Evolutionary conservation across 2,329 filamentous ascomycete genomes (phyloP).

Genomic region (Neocucurbitaria cava): DNA sequence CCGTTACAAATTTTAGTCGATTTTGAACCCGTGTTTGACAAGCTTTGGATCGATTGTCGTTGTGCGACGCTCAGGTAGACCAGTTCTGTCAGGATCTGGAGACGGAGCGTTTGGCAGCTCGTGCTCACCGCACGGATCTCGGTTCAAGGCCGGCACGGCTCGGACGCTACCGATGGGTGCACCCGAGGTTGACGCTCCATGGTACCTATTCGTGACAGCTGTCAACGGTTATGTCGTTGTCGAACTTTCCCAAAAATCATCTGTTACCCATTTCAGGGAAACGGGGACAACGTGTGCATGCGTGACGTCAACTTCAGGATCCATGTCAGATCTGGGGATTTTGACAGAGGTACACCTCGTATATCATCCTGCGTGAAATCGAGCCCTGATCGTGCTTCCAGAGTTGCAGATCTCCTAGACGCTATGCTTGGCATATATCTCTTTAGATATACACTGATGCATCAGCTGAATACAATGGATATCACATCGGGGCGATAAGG

Average conservation of each 20-base stretch:
- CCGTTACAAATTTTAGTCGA: background rate
- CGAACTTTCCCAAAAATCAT: background rate
- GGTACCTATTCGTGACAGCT: constrained; percentile 11
- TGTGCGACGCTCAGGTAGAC: constrained; percentile 10
- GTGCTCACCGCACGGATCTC: constrained; percentile 33
- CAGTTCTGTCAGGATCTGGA: constrained; percentile 13
- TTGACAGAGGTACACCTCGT: background rate
- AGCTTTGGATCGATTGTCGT: background rate
- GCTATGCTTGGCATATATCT: constrained; percentile 7
- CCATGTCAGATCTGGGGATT: background rate
- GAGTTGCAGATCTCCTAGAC: constrained; percentile 18
- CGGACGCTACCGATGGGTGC: constrained; percentile 29
- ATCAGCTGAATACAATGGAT: background rate
- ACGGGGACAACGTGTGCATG: background rate
- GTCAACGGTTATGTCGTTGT: background rate
- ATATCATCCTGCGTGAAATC: background rate
- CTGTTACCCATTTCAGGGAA: too few relatives aligned
- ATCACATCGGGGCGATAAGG: background rate
- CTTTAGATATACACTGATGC: background rate
- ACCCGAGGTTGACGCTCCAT: constrained; percentile 16
- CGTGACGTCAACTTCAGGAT: background rate
- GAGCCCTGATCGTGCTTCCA: constrained; percentile 1
- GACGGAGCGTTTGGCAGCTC: constrained; percentile 22
- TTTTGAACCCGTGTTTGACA: background rate
- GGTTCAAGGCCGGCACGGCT: constrained; percentile 31